Evolutionary conservation across 2,329 filamentous ascomycete genomes (phyloP).

Genomic region (Aspergillus texensis): DNA sequence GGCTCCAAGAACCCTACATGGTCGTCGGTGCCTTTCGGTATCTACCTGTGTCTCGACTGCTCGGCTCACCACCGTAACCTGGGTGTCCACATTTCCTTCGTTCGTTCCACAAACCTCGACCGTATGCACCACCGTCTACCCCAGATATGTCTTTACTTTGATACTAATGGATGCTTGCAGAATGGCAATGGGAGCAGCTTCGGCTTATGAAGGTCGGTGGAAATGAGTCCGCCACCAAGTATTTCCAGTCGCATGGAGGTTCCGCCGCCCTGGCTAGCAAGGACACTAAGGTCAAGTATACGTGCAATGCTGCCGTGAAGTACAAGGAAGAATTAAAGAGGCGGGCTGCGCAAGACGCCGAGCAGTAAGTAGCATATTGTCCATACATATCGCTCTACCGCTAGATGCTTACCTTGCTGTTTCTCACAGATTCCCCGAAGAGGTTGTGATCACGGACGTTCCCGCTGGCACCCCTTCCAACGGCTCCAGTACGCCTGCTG

Average conservation of each 20-base stretch:
- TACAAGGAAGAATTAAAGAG: constrained; percentile 97
- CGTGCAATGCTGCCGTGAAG: constrained; percentile 87
- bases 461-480: constrained; percentile 62
- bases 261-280: constrained; percentile 94
- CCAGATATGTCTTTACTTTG: background rate
- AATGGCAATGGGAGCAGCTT: constrained; percentile 99
- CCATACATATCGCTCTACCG: background rate
- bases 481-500: constrained; percentile 73
- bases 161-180: constrained; percentile 47
- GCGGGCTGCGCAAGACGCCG: constrained; percentile 78
- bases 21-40: constrained; percentile 95
- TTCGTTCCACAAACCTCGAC: constrained; percentile 96
- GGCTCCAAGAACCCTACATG: constrained; percentile 96
- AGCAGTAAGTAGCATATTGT: constrained; percentile 65
- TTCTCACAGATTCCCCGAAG: constrained; percentile 69
- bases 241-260: constrained; percentile 95
- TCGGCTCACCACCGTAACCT: constrained; percentile 96
- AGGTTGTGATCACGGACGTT: constrained; percentile 82
- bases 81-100: constrained; percentile 98
- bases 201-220: constrained; percentile 97
- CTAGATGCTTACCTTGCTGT: constrained; percentile 14
- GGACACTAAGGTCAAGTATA: constrained; percentile 96
- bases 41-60: constrained; percentile 97
- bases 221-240: constrained; percentile 97
- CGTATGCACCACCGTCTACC: constrained; percentile 63